Evolutionary conservation across 2,329 filamentous ascomycete genomes (phyloP).

Genomic region (Neofusicoccum cordaticola): DNA sequence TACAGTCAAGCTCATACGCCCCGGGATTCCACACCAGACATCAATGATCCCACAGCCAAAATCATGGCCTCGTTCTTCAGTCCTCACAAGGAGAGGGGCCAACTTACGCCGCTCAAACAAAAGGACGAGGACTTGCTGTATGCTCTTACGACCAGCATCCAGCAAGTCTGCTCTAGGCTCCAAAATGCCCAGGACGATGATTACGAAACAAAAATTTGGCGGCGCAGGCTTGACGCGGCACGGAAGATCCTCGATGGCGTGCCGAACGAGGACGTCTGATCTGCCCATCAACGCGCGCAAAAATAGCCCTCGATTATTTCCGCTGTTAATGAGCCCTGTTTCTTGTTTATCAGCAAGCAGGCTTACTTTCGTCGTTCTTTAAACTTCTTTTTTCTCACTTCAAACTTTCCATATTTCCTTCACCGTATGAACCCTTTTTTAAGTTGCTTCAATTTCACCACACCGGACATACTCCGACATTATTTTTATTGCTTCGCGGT

Average conservation of each 20-base stretch:
- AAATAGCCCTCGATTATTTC: neutral
- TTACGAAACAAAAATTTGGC: constrained; percentile 61
- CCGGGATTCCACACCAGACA: neutral
- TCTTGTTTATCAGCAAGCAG: neutral
- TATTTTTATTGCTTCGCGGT: constrained; percentile 14
- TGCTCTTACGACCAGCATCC: constrained; percentile 51
- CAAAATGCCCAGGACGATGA: constrained; percentile 43
- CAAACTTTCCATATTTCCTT: neutral
- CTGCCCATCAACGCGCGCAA: neutral
- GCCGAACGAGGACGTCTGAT: constrained; percentile 19
- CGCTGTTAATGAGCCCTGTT: neutral
- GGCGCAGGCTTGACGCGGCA: constrained; percentile 72
- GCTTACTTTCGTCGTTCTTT: constrained; percentile 5
- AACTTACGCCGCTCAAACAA: constrained; percentile 41
- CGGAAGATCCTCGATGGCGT: constrained; percentile 70
- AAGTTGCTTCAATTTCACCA: constrained; percentile 13
- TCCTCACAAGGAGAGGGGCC: neutral
- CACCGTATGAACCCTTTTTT: constrained; percentile 26
- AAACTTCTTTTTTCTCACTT: neutral
- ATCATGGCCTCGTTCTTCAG: constrained; percentile 16
- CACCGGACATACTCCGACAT: constrained; percentile 3
- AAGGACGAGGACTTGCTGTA: constrained; percentile 56
- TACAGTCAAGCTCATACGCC: neutral
- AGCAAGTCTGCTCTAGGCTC: constrained; percentile 52
- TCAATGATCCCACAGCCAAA: constrained; percentile 1